Evolutionary conservation across 2,329 filamentous ascomycete species (phyloP).

Genomic region (Penicillium sp.): DNA sequence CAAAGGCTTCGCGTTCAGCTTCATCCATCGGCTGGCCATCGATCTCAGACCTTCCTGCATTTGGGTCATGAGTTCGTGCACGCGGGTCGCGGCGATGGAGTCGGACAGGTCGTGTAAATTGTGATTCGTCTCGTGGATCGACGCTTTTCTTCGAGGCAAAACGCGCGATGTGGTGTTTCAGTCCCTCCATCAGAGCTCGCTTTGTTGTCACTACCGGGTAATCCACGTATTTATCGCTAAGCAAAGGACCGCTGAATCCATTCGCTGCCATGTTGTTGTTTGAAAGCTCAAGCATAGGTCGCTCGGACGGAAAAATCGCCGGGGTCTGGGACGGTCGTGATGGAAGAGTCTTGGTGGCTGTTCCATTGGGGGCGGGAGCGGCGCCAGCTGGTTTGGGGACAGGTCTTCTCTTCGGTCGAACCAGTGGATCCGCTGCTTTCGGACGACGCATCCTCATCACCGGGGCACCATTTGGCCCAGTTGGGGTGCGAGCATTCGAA

Average conservation of each 20-base stretch:
- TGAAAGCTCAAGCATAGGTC: slow-evolving; percentile 14
- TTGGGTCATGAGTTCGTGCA: slow-evolving; percentile 49
- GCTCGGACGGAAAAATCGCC: slow-evolving; percentile 16
- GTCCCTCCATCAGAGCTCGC: slow-evolving; percentile 64
- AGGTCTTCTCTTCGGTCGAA: slow-evolving; percentile 50
- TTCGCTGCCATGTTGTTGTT: slow-evolving; percentile 31
- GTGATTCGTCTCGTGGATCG: slow-evolving; percentile 64
- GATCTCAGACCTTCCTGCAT: slow-evolving; percentile 38
- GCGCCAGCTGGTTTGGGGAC: slow-evolving; percentile 19
- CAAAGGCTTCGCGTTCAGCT: slow-evolving; percentile 52
- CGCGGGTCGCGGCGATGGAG: slow-evolving; percentile 81
- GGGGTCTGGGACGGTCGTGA: slow-evolving; percentile 18
- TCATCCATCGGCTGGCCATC: slow-evolving; percentile 53
- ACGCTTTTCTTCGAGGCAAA: slow-evolving; percentile 57
- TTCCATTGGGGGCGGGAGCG: slow-evolving; percentile 17
- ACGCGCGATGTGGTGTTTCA: slow-evolving; percentile 81
- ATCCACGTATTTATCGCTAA: slow-evolving; percentile 41
- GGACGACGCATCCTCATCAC: slow-evolving; percentile 40
- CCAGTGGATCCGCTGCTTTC: slow-evolving; percentile 53
- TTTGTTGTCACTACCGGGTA: slow-evolving; percentile 75
- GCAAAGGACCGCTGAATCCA: slow-evolving; percentile 37
- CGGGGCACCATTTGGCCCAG: slow-evolving; percentile 39
- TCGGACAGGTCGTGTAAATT: slow-evolving; percentile 80
- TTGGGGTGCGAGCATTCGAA: slow-evolving; percentile 41
- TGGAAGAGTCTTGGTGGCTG: slow-evolving; percentile 21